Base-by-base conservation (phyloP, 2,329 filamentous ascomycete genomes). In the Xylaria sp. region DNA sequence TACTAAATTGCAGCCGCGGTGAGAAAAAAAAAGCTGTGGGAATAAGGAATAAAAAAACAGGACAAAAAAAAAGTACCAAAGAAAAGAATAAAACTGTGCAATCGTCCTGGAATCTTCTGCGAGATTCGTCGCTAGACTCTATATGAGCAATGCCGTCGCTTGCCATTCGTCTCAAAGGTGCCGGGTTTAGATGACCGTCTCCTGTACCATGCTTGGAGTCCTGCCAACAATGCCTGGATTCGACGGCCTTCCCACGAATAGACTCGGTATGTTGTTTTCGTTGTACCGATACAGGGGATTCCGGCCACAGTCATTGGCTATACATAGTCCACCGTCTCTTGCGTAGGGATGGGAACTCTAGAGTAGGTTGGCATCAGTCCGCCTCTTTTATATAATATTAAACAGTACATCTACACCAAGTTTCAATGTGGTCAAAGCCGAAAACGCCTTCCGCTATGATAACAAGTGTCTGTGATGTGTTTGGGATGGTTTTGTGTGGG, bases 401-500 rank as follows among this genome's bases (percentile, higher is more conserved):
- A 81, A 83, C 80, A 80, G 78, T 83, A 84, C 81, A 83, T 84
- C 80, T 84, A 83, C 80, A 82, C 81, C 80, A 78, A 81, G 78
- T 80, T 80, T 81, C 78, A 78, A 82, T 80, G 80, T 83, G 77
- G 80, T 79, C 82, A 82, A 81, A 72, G 70, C 78, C 81, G 65
- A 70, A 80, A 86, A 86, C 84, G 83, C 84, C 83, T 82, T 83
- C 83, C 84, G 84, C 84, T 86, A 85, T 86, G 84, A 79, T 77
- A 74, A 76, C 74, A 79, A 72, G 70, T 72, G 67, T 74, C 68
- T 73, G 70, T 56, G 73, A 63, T 72, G 66, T 72, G 72, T 70
- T 72, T 63, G 34, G 15, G 15, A 13, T 39, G 36, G 13, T 15
- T 39, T 39, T 15, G 36, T 39, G 70, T 67, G 63, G 67, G 52